Evolutionary conservation across 495 filamentous ascomycete species (phyloP).

Genomic region (Aspergillus bertholletiae): DNA sequence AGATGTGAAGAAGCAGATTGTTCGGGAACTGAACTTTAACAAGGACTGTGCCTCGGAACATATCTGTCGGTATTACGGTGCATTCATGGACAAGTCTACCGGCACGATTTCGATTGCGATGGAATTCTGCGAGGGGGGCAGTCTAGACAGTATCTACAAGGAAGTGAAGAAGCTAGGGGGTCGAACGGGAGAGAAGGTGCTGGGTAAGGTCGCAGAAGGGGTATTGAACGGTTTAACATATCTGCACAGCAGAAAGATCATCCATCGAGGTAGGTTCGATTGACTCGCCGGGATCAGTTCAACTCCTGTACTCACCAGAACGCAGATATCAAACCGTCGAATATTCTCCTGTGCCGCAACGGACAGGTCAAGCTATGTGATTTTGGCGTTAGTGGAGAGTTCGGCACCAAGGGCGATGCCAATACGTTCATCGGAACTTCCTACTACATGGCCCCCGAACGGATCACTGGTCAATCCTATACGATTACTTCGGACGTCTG

Average conservation of each 20-base stretch:
- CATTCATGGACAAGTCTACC: conserved; percentile 87
- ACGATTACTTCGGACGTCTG: conserved; percentile 98
- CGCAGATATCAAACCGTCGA: conserved; percentile 92
- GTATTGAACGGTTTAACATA: conserved; percentile 94
- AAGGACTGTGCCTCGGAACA: conserved; percentile 91
- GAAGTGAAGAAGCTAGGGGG: conserved; percentile 94
- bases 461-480: conserved; percentile 94
- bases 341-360: conserved; percentile 88
- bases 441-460: conserved; percentile 98
- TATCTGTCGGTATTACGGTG: conserved; percentile 96
- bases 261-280: conserved; percentile 68
- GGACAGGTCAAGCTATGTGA: conserved; percentile 97
- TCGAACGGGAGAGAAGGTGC: conserved; percentile 92
- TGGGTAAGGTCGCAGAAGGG: conserved; percentile 97
- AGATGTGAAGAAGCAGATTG: conserved; percentile 95
- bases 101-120: conserved; percentile 97
- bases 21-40: conserved; percentile 94
- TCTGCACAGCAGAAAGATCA: conserved; percentile 94
- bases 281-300: neutral
- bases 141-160: conserved; percentile 91
- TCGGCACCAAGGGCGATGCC: conserved; percentile 96
- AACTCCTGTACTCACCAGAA: conserved; percentile 4
- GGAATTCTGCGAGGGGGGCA: conserved; percentile 98
- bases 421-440: conserved; percentile 99
- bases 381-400: conserved; percentile 96